Base-by-base conservation (phyloP, 2,329 filamentous ascomycete species). In the Arthrinium phaeospermum region DNA sequence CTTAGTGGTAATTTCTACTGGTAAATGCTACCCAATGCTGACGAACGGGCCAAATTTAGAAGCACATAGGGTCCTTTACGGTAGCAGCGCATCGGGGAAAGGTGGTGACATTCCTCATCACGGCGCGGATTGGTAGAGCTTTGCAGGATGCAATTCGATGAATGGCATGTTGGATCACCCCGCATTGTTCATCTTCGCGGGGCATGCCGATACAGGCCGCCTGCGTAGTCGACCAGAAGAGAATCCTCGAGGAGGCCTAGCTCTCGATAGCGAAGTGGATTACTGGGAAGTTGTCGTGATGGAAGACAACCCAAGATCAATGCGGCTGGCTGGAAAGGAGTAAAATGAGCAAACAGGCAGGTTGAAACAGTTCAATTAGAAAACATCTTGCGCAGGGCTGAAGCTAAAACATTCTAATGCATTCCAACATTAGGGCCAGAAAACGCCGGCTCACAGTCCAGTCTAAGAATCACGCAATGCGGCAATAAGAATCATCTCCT, bases 101-200 rank as follows among this genome's bases (percentile, higher is more conserved):
- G 34, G 19, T 37, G 57, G 34, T 64, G 57, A 41, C 57, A 64
- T 41, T 64, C 3, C 30, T 8, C 14, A 2, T 41, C 16, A 64
- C 57, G 30, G 14, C 30, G 2, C 30, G 34, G 57, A 13, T 41
- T 13, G 19, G 24, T 57, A 57, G 19, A 34, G 41, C 22, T 34
- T 41, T 64, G 34, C 57, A 64, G 57, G 57, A 64, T 64, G 57
- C 57, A 19, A 64, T 64, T 64, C 34, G 34, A 13, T 64, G 57
- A 64, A 64, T 64, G 57, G 57, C 57, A 64, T 64, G 57, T 64
- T 64, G 8, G 22, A 61, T 12, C 53, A 61, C 53, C 53, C 53
- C 30, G 30, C 30, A 37, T 12, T 37, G 53, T 10, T 6, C 16
- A 57, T 8, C 34, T 3, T 64, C 22, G 57, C 30, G 57, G 57